Percentiles rank a stretch among this genome's conserved stretches.
phyloP scores from a whole-genome alignment of 352 stramenopile genomes.

The Pythium vanterpoolii region DNA sequence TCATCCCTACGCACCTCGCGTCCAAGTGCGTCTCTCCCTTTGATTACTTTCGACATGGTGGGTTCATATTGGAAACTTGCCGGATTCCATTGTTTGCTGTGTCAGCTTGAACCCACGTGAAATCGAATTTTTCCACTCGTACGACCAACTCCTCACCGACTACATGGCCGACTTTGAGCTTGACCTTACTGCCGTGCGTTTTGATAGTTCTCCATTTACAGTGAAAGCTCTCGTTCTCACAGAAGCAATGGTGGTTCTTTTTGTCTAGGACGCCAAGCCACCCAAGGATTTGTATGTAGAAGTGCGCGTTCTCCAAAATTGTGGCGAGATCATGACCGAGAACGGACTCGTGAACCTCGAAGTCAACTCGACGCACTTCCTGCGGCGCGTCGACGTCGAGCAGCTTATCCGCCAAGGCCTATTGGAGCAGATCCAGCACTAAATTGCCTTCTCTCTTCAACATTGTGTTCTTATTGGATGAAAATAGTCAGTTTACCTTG shows the following conservation, averaged over 20 bases:
- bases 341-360: slow-evolving; percentile 85
- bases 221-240: neutral
- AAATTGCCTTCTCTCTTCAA: slow-evolving; percentile 4
- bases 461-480: slow-evolving; percentile 15
- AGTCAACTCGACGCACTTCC: slow-evolving; percentile 84
- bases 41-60: neutral
- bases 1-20: slow-evolving; percentile 74
- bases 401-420: slow-evolving; percentile 28
- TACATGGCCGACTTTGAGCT: slow-evolving; percentile 90
- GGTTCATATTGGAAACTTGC: neutral
- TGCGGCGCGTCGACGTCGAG: slow-evolving; percentile 62
- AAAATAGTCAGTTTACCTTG: slow-evolving; percentile 6
- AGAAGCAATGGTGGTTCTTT: neutral
- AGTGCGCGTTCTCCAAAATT: slow-evolving; percentile 86
- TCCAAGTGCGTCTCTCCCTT: slow-evolving; percentile 42
- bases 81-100: neutral
- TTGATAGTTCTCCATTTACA: neutral
- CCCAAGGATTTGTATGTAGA: slow-evolving; percentile 91
- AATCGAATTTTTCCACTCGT: slow-evolving; percentile 89
- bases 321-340: slow-evolving; percentile 90
- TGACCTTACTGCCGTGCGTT: slow-evolving; percentile 70
- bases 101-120: slow-evolving; percentile 77
- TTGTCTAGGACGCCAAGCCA: slow-evolving; percentile 68
- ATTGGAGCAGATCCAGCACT: slow-evolving; percentile 82
- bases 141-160: slow-evolving; percentile 88